Conservation (phyloP, 2,329 filamentous ascomycete species). For the Phymatotrichopsis omnivora region DNA sequence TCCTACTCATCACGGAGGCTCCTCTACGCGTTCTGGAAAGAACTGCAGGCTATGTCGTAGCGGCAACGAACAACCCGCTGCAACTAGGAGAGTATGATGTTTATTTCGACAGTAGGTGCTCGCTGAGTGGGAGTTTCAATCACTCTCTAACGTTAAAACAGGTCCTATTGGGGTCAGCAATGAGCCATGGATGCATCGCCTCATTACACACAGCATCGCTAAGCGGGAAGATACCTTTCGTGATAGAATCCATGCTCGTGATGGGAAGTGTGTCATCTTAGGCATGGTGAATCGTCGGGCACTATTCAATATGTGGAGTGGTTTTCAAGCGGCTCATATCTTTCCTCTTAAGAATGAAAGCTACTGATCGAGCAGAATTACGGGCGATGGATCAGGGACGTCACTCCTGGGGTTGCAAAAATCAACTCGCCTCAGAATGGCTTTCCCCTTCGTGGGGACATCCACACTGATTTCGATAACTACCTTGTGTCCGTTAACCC, state of each 20-base stretch:
- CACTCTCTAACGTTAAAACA: slow-evolving; percentile 7
- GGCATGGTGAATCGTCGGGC: background rate
- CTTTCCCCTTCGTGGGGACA: slow-evolving; percentile 24
- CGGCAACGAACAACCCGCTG: slow-evolving; percentile 6
- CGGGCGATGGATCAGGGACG: slow-evolving; percentile 23
- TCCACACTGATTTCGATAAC: slow-evolving; percentile 29
- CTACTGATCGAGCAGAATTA: slow-evolving; percentile 27
- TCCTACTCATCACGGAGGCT: slow-evolving; percentile 11
- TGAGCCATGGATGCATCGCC: slow-evolving; percentile 9
- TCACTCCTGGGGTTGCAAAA: slow-evolving; percentile 4
- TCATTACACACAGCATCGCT: slow-evolving; percentile 6
- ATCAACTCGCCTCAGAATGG: slow-evolving; percentile 33
- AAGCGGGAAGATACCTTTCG: slow-evolving; percentile 10
- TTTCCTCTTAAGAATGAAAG: slow-evolving; percentile 30
- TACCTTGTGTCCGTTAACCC: slow-evolving; percentile 31
- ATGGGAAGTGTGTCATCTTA: slow-evolving; percentile 12
- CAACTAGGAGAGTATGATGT: slow-evolving; percentile 6
- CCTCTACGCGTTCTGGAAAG: slow-evolving; percentile 13
- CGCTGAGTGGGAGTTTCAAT: slow-evolving; percentile 3
- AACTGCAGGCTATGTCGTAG: slow-evolving; percentile 14
- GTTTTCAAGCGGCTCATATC: slow-evolving; percentile 32
- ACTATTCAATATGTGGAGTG: slow-evolving; percentile 24
- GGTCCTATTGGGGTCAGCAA: slow-evolving; percentile 3
- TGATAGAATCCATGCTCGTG: slow-evolving; percentile 3
- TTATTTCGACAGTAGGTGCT: slow-evolving; percentile 9